Evolutionary conservation across 1,139 yeast genomes (phyloP), one percentile per base, ranked within the genome.

Genomic region (Yamadazyma siamensis): DNA sequence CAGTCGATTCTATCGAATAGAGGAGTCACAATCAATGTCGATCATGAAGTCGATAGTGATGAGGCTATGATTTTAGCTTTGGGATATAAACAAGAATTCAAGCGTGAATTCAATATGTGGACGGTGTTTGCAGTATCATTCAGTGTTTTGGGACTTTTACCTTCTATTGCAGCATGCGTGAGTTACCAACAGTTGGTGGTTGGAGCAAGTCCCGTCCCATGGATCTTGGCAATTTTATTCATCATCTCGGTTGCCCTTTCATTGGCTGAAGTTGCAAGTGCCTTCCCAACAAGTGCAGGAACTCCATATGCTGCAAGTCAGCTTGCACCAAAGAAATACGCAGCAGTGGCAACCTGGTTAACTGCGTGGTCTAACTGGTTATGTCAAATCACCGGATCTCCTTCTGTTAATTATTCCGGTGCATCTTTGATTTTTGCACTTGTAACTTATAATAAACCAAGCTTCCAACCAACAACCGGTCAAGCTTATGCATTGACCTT

Each of bases 21-120:
- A 33, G 65, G 61, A 27, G 47, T 64, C 13, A 58, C 64, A 13
- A 61, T 68, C 28, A 63, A 63, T 39, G 62, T 66, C 10, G 72
- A 65, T 41, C 80, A 75, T 44, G 69, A 49, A 11, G 57, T 75
- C 9, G 70, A 62, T 36, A 32, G 45, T 6, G 82, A 76, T 49
- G 81, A 76, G 48, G 80, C 78, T 11, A 58, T 68, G 53, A 73
- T 76, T 29, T 52, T 75, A 45, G 80, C 82, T 12, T 64, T 81
- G 46, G 91, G 91, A 25, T 82, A 82, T 51, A 78, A 78, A 49
- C 85, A 77, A 43, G 89, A 82, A 49, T 77, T 82, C 52, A 75
- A 75, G 47, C 74, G 91, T 52, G 86, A 82, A 43, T 77, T 79
- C 40, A 68, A 77, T 4, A 50, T 77, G 15, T 70, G 77, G 62